A percentile compares a stretch with the other conserved stretches of the same genome.
Evolutionary conservation across 208 protist genomes (phyloP).

Genomic region (Phytomonas sp.): DNA sequence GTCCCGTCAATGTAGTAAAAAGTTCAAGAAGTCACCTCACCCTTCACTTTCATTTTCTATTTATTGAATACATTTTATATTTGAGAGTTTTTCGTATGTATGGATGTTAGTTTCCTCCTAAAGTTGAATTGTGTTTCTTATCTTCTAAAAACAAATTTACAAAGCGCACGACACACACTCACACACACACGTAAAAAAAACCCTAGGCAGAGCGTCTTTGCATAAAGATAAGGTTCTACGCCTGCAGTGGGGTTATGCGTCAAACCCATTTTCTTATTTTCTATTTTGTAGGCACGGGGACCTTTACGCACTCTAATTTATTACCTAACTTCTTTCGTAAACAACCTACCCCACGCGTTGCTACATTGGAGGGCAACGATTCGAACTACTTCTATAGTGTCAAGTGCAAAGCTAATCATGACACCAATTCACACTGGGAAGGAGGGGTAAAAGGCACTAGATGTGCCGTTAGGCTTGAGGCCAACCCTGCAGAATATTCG

Average conservation of each 20-base stretch:
- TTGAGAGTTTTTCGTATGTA: neutral
- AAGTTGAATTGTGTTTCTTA: neutral
- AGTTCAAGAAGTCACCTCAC: conserved; percentile 4
- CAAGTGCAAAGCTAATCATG: neutral
- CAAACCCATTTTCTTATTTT: neutral
- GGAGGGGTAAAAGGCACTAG: neutral
- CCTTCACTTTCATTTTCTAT: neutral
- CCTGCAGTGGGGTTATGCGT: neutral
- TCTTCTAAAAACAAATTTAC: neutral
- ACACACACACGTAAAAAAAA: neutral
- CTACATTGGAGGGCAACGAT: neutral
- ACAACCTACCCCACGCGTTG: neutral
- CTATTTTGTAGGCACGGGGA: neutral
- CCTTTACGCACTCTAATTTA: neutral
- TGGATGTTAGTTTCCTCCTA: neutral
- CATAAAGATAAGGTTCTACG: neutral
- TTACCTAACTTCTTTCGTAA: neutral
- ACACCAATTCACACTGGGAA: neutral
- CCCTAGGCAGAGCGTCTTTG: neutral
- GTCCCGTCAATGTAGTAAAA: conserved; percentile 5
- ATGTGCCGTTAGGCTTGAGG: neutral
- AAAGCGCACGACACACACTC: neutral
- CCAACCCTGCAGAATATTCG: neutral
- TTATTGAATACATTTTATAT: neutral
- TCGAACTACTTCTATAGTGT: neutral